Evolutionary conservation across 2,329 filamentous ascomycete genomes (phyloP).

Genomic region (Claviceps sorghi): DNA sequence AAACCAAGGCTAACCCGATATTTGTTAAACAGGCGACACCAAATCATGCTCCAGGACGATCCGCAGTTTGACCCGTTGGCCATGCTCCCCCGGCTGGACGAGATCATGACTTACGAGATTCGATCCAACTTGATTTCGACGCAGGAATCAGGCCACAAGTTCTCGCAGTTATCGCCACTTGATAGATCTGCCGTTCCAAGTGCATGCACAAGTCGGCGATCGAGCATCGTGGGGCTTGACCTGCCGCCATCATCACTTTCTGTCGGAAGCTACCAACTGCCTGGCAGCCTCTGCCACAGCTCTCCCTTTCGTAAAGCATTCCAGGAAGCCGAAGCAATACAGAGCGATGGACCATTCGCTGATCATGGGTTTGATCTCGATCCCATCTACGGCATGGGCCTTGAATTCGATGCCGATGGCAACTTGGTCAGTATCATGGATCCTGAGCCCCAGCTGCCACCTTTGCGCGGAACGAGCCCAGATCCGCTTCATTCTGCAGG

Average conservation of each 20-base stretch:
- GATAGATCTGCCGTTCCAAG: conserved; percentile 15
- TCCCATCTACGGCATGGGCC: conserved; percentile 24
- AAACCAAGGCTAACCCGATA: background rate
- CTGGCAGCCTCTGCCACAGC: conserved; percentile 20
- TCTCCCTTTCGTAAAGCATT: conserved; percentile 15
- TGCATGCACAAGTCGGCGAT: conserved; percentile 15
- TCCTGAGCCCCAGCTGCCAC: conserved; percentile 30
- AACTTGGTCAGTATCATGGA: conserved; percentile 30
- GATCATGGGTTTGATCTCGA: conserved; percentile 26
- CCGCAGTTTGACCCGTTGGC: conserved; percentile 47
- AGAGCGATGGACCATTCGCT: conserved; percentile 19
- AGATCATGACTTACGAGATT: conserved; percentile 22
- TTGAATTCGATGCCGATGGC: conserved; percentile 37
- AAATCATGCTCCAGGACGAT: conserved; percentile 69
- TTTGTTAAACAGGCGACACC: conserved; percentile 44
- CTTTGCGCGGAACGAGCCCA: conserved; percentile 11
- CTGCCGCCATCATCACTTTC: conserved; percentile 22
- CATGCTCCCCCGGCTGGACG: conserved; percentile 17
- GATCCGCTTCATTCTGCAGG: conserved; percentile 3
- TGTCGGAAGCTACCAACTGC: conserved; percentile 18
- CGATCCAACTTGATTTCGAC: conserved; percentile 20
- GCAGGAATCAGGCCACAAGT: conserved; percentile 23
- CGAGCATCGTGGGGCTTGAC: conserved; percentile 17
- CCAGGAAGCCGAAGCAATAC: conserved; percentile 9
- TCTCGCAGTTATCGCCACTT: conserved; percentile 31